Percentiles rank a stretch among this genome's conserved stretches.
Evolutionary conservation across 345 rosid genomes (phyloP).

Genomic region (Balakata baccata): DNA sequence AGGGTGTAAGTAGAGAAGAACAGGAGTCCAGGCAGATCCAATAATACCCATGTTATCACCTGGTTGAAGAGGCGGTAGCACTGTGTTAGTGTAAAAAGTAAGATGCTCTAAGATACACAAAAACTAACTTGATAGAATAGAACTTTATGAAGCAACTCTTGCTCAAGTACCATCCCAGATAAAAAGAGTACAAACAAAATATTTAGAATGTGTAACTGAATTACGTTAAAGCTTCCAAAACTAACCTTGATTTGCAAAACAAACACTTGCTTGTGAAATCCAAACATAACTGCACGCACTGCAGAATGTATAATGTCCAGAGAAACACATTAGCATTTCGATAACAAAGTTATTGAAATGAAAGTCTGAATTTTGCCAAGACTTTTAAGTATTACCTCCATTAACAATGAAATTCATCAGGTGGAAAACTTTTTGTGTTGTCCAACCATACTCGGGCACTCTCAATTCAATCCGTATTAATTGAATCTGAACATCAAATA

Average conservation of each 20-base stretch:
- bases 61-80: conserved; percentile 31
- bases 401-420: conserved; percentile 95
- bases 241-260: conserved; percentile 81
- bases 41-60: conserved; percentile 60
- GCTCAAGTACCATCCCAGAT: neutral
- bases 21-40: conserved; percentile 87
- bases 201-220: neutral
- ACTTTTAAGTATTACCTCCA: conserved; percentile 60
- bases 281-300: conserved; percentile 94
- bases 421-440: conserved; percentile 96
- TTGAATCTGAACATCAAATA: conserved; percentile 56
- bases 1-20: conserved; percentile 92
- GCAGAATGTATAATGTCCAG: conserved; percentile 21
- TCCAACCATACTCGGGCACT: conserved; percentile 99
- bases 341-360: neutral
- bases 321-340: neutral
- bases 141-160: neutral
- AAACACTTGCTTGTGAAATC: conserved; percentile 82
- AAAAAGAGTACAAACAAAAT: neutral
- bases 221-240: conserved; percentile 2
- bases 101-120: neutral
- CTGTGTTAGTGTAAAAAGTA: conserved; percentile 12
- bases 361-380: neutral
- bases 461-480: conserved; percentile 83
- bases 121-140: neutral